phyloP scores from a whole-genome alignment of 331 rosid genomes.

The Acacia pycnantha region DNA sequence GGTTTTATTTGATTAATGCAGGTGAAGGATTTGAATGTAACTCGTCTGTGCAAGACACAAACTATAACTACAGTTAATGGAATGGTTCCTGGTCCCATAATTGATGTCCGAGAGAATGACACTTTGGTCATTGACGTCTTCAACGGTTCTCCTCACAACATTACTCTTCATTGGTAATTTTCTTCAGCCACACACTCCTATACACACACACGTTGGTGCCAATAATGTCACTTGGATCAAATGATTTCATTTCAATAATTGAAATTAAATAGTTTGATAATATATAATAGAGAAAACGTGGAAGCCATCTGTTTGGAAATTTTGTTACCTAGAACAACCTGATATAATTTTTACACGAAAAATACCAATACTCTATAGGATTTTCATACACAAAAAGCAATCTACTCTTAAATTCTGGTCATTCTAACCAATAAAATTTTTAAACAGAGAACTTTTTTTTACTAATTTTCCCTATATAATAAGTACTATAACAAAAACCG shows the following conservation, averaged over 20 bases:
- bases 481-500: not conserved
- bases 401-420: no score
- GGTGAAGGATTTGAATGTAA: conserved; percentile 33
- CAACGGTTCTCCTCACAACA: conserved; percentile 35
- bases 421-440: no score
- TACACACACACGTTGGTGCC: not conserved
- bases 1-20: conserved; percentile 1
- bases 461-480: not conserved
- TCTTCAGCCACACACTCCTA: not conserved
- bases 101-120: conserved; percentile 37
- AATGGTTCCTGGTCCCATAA: conserved; percentile 38
- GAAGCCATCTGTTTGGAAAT: no score
- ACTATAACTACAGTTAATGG: conserved; percentile 35
- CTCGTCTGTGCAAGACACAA: conserved; percentile 32
- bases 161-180: conserved; percentile 47
- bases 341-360: no score
- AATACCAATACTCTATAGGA: no score
- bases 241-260: not conserved
- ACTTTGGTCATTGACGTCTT: conserved; percentile 30
- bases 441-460: no score
- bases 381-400: no score
- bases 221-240: not conserved
- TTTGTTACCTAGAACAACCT: no score
- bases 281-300: no score
- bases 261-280: not conserved